These are phyloP conservation scores for Eleusine coracana DNA, from an alignment of 176 grass and related monocot species.

Conservation along the genomic window DNA sequence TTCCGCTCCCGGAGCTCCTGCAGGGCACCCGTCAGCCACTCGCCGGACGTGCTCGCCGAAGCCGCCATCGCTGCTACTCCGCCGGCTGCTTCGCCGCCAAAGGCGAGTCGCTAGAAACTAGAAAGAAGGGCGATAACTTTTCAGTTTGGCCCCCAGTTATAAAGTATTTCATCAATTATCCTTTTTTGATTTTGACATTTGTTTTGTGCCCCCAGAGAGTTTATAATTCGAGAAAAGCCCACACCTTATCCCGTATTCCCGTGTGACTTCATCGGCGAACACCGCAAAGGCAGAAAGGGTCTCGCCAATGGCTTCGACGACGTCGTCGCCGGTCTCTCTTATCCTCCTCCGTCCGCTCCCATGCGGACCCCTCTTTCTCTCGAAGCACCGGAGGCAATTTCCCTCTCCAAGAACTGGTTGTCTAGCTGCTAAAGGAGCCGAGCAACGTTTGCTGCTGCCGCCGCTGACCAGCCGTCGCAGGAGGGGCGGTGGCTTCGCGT, in stretches of 20 bases:
- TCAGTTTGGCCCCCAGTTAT: background rate
- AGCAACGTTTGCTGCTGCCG: conserved; percentile 22
- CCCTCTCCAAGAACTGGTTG: background rate
- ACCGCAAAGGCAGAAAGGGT: background rate
- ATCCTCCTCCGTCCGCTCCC: conserved; percentile 37
- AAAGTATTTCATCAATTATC: background rate
- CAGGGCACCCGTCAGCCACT: conserved; percentile 75
- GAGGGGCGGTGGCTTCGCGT: conserved; percentile 31
- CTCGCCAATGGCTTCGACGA: conserved; percentile 29
- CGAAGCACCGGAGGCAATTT: conserved; percentile 31
- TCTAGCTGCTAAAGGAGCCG: conserved; percentile 14
- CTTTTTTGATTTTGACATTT: background rate
- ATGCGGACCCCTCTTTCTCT: conserved; percentile 20
- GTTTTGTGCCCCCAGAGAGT: background rate
- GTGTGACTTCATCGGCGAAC: background rate
- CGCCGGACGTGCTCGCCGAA: conserved; percentile 64
- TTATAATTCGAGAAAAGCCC: background rate
- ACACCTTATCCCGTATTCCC: conserved; percentile 32
- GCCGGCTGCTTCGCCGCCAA: conserved; percentile 34
- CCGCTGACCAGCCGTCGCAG: conserved; percentile 7
- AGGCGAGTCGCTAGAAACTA: background rate
- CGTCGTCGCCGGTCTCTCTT: conserved; percentile 13
- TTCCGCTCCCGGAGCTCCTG: conserved; percentile 55
- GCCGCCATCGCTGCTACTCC: conserved; percentile 40
- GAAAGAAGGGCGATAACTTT: background rate